phyloP scores from a whole-genome alignment of 2,329 filamentous ascomycete species.

The Aureobasidium vineae region DNA sequence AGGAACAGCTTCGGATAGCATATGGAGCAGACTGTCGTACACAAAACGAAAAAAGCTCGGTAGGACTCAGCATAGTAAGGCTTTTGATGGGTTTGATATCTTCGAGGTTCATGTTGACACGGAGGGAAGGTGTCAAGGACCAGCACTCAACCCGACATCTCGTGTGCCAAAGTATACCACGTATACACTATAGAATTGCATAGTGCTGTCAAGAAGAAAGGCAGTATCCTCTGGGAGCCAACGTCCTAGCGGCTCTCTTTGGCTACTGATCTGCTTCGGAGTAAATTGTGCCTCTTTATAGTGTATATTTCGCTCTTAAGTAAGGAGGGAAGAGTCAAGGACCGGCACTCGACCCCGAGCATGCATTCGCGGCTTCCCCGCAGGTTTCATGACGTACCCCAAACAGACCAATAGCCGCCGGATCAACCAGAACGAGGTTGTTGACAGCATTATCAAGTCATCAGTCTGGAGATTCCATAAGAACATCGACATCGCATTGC shows the following conservation, averaged over 20 bases:
- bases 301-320: too few species aligned
- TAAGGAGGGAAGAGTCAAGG: not conserved
- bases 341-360: not conserved
- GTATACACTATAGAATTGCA: too few species aligned
- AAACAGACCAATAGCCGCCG: not conserved
- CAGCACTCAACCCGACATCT: not conserved
- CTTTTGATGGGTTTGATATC: not conserved
- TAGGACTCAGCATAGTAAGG: too few species aligned
- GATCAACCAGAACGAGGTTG: not conserved
- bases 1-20: not conserved
- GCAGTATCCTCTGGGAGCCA: too few species aligned
- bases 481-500: not conserved
- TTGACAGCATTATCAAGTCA: not conserved
- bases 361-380: constrained; percentile 14
- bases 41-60: not conserved
- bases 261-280: too few species aligned
- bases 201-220: too few species aligned
- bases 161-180: too few species aligned
- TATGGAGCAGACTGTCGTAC: not conserved
- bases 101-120: not conserved
- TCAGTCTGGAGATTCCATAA: not conserved
- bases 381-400: constrained; percentile 14
- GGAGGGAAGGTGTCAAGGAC: not conserved
- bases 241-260: too few species aligned
- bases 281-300: too few species aligned